Evolutionary conservation across 768 basidiomycete genomes (phyloP), one percentile per base, ranked within the genome.

Genomic region (Chalciporus piperatus): DNA sequence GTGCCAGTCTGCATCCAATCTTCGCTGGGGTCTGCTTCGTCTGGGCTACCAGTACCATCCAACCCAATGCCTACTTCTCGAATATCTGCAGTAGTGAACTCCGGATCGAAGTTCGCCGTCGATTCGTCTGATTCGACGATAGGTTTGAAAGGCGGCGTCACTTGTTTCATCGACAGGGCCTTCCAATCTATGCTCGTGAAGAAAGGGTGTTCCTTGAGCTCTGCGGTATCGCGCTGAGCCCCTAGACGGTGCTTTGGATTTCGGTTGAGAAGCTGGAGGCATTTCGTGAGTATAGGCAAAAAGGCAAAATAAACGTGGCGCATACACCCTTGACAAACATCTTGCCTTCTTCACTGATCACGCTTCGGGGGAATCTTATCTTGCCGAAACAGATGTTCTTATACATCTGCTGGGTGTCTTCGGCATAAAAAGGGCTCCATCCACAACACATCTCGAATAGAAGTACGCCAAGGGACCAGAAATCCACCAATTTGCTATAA

Each of bases 371-470:
- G 75, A 98, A 98, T 47, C 94, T 80, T 66, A 98, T 98, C 79
- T 98, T 98, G 53, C 97, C 97, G 70, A 98, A 99, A 68, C 95
- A 97, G 59, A 92, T 92, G 72, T 90, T 93, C 78, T 94, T 94
- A 76, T 99, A 99, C 97, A 99, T 99, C 72, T 96, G 92, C 68
- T 99, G 96, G 4, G 93, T 97, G 66, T 99, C 97, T 64, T 99
- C 97, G 16, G 96, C 95, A 64, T 98, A 99, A 74, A 98, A 99
- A 38, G 97, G 97, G 66, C 90, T 93, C 97, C 97, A 98, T 6
- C 97, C 97, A 60, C 97, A 99, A 63, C 97, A 98, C 97, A 99
- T 99, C 73, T 99, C 97, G 67, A 98, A 99, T 20, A 99, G 76
- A 28, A 99, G 76, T 1, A 98, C 97, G 30, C 95, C 96, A 17